A percentile compares a stretch with the other conserved stretches of the same genome.
phyloP scores from a whole-genome alignment of 164 flowering plant species.

The Liquidambar formosana region DNA sequence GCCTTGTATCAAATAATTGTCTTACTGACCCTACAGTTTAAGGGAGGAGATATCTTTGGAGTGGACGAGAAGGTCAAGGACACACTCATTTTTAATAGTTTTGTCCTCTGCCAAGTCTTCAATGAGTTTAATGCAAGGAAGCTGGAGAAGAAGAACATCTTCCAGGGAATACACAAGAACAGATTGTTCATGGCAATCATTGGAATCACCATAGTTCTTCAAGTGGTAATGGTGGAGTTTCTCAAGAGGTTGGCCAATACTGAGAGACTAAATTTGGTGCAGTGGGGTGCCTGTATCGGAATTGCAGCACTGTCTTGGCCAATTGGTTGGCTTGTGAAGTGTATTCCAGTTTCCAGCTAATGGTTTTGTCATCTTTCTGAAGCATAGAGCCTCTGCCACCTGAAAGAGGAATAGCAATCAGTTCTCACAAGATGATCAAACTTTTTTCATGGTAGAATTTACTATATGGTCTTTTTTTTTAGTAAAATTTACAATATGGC shows the following conservation, averaged over 20 bases:
- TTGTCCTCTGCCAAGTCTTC: slow-evolving; percentile 47
- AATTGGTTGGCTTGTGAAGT: slow-evolving; percentile 30
- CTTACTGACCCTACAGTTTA: slow-evolving; percentile 33
- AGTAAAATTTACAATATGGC: too few relatives aligned
- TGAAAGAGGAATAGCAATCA: background rate
- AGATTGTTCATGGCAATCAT: slow-evolving; percentile 30
- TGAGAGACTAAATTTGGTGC: slow-evolving; percentile 28
- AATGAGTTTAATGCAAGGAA: slow-evolving; percentile 40
- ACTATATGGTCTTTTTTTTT: background rate
- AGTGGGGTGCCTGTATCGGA: slow-evolving; percentile 28
- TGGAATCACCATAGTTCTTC: slow-evolving; percentile 28
- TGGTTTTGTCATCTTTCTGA: background rate
- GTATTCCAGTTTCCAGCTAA: slow-evolving; percentile 21
- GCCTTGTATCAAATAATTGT: slow-evolving; percentile 37
- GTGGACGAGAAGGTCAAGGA: slow-evolving; percentile 23
- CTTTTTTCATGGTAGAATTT: background rate
- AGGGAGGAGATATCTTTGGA: slow-evolving; percentile 26
- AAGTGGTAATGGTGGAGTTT: slow-evolving; percentile 36
- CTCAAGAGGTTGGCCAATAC: slow-evolving; percentile 29
- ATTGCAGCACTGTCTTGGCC: slow-evolving; percentile 35
- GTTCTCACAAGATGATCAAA: background rate
- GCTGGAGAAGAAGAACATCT: slow-evolving; percentile 36
- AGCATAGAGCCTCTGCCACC: background rate
- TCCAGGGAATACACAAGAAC: slow-evolving; percentile 34
- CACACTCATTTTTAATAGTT: slow-evolving; percentile 37